Conservation (phyloP, 2,329 filamentous ascomycete genomes). For the Monosporascus sp. region DNA sequence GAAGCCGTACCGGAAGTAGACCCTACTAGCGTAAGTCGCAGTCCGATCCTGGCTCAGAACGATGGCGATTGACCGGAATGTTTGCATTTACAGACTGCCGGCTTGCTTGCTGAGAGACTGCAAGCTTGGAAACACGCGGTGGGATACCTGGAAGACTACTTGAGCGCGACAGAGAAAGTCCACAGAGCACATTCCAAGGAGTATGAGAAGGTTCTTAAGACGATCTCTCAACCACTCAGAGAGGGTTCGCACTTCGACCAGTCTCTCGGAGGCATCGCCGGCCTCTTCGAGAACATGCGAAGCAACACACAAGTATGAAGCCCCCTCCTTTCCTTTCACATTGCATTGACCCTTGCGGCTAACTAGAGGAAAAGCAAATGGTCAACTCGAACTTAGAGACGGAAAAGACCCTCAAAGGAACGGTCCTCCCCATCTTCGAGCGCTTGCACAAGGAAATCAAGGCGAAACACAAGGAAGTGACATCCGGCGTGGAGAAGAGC, state of each 20-base stretch:
- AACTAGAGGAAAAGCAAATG: constrained; percentile 54
- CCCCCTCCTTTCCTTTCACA: background rate
- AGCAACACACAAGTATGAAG: constrained; percentile 69
- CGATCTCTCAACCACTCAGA: constrained; percentile 76
- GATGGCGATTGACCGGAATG: constrained; percentile 3
- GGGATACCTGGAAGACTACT: constrained; percentile 85
- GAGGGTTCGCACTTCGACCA: constrained; percentile 94
- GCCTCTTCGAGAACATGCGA: constrained; percentile 90
- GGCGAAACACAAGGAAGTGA: constrained; percentile 87
- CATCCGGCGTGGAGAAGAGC: constrained; percentile 72
- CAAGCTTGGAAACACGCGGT: constrained; percentile 96
- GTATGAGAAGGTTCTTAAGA: constrained; percentile 93
- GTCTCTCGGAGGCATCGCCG: constrained; percentile 76
- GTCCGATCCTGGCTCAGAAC: background rate
- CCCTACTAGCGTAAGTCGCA: constrained; percentile 47
- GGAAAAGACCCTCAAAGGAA: constrained; percentile 81
- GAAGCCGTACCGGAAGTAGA: constrained; percentile 55
- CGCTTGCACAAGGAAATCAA: constrained; percentile 95
- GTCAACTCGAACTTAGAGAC: constrained; percentile 87
- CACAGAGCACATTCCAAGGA: constrained; percentile 85
- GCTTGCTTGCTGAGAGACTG: constrained; percentile 77
- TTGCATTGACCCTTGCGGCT: background rate
- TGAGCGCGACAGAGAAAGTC: constrained; percentile 77
- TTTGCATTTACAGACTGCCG: constrained; percentile 53
- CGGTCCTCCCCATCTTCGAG: constrained; percentile 82